Evolutionary conservation across 768 basidiomycete genomes (phyloP).

Genomic region (Dioszegia aurantiaca): DNA sequence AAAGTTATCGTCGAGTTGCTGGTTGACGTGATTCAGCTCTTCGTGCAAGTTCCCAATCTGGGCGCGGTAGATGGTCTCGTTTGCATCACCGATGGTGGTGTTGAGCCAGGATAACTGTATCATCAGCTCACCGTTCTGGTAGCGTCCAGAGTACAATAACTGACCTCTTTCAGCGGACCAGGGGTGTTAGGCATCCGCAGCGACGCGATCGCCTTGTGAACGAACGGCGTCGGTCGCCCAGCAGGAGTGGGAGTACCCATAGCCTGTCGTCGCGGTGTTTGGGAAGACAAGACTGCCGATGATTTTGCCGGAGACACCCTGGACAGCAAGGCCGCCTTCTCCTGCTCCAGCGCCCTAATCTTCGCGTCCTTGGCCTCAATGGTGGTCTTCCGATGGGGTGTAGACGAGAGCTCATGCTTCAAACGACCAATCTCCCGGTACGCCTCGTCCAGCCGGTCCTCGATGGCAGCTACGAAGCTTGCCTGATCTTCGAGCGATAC

Average conservation of each 20-base stretch:
- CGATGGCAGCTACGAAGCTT: constrained; percentile 31
- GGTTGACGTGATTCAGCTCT: constrained; percentile 39
- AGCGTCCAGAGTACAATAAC: background rate
- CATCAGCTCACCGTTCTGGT: constrained; percentile 15
- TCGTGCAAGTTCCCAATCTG: constrained; percentile 42
- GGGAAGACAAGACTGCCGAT: background rate
- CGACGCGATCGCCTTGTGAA: constrained; percentile 35
- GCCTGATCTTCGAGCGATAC: constrained; percentile 16
- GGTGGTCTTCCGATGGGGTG: constrained; percentile 33
- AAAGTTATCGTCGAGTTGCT: constrained; percentile 48
- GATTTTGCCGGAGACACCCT: constrained; percentile 21
- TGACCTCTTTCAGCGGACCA: constrained; percentile 41
- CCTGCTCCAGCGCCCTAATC: constrained; percentile 40
- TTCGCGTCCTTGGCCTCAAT: constrained; percentile 33
- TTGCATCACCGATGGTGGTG: constrained; percentile 34
- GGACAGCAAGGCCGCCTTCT: constrained; percentile 41
- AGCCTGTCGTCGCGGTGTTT: background rate
- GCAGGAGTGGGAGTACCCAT: constrained; percentile 34
- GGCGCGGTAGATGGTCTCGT: constrained; percentile 38
- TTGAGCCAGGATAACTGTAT: constrained; percentile 46
- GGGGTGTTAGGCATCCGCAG: constrained; percentile 43
- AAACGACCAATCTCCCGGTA: constrained; percentile 43
- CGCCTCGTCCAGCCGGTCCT: constrained; percentile 42
- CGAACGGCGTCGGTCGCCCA: constrained; percentile 29
- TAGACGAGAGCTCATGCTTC: constrained; percentile 36